These are phyloP conservation scores for Aspergillus sp. DNA, from an alignment of 2,329 filamentous ascomycete species.

Conservation along the genomic window DNA sequence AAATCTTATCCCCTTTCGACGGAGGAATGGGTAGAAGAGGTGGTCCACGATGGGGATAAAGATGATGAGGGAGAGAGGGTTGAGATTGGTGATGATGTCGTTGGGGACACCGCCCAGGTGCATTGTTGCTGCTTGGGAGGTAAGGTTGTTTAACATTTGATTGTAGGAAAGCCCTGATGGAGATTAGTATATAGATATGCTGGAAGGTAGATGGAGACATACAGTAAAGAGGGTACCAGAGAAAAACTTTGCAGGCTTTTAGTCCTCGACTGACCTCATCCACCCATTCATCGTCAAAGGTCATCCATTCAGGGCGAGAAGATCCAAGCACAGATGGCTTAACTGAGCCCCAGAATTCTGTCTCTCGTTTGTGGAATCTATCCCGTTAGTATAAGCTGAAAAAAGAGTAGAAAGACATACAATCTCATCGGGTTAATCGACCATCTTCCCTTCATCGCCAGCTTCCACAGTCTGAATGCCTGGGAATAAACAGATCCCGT, in stretches of 20 bases:
- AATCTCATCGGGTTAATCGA: constrained; percentile 57
- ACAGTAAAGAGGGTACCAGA: constrained; percentile 51
- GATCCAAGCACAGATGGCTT: constrained; percentile 27
- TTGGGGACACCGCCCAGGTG: constrained; percentile 50
- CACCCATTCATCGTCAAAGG: constrained; percentile 78
- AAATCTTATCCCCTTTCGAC: constrained; percentile 44
- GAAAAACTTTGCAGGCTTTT: constrained; percentile 65
- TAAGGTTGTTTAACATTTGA: constrained; percentile 53
- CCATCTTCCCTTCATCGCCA: constrained; percentile 61
- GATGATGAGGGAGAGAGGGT: constrained; percentile 50
- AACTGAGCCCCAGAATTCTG: constrained; percentile 21
- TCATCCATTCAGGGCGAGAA: constrained; percentile 52
- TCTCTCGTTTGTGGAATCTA: constrained; percentile 12
- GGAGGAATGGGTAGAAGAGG: constrained; percentile 48
- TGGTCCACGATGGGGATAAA: constrained; percentile 52
- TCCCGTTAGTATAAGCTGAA: neutral
- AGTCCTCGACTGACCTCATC: constrained; percentile 70
- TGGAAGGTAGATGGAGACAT: constrained; percentile 2
- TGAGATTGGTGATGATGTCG: constrained; percentile 52
- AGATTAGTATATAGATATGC: neutral
- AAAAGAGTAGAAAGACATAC: constrained; percentile 27
- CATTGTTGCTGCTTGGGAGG: constrained; percentile 53
- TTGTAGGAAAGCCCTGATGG: constrained; percentile 44
- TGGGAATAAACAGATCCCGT: constrained; percentile 68
- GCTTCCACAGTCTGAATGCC: constrained; percentile 56